Evolutionary conservation across 352 stramenopile genomes (phyloP), one percentile per base, ranked within the genome.

Genomic region (Phytophthora melonis): DNA sequence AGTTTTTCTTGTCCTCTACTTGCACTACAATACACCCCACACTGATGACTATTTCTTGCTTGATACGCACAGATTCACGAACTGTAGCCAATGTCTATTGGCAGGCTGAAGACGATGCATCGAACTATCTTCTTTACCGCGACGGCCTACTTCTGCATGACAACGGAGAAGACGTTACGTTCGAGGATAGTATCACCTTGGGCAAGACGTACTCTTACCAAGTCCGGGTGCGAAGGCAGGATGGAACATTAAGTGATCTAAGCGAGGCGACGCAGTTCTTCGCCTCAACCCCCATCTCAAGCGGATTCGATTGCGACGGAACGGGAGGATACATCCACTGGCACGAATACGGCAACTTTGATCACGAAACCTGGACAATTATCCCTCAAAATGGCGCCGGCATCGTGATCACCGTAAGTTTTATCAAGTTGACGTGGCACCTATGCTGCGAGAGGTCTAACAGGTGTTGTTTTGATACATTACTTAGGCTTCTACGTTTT

Each of bases 151-250:
- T 64, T 0, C 64, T 83, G 4, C 21, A 78, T 10, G 75, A 84
- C 50, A 66, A 68, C 2, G 76, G 60, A 14, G 41, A 63, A 16
- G 63, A 80, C 8, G 79, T 76, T 0, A 85, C 80, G 30, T 71
- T 67, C 1, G 82, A 91, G 21, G 86, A 93, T 64, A 53, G 19
- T 1, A 67, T 82, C 23, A 16, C 55, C 2, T 6, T 77, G 19
- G 80, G 79, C 3, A 58, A 6, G 7, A 88, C 82, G 4, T 89
- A 90, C 49, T 34, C 60, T 2, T 93, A 90, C 53, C 66, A 78
- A 32, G 3, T 90, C 2, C 21, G 54, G 18, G 59, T 86, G 1
- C 30, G 70, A 47, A 74, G 61, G 19, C 3, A 47, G 0, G 73
- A 86, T 43, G 76, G 66, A 0, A 68, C 52, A 9, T 19, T 72